Evolutionary conservation across 176 grass and related monocot genomes (phyloP), one percentile per base, ranked within the genome.

Genomic region (Pontederia crassipes): DNA sequence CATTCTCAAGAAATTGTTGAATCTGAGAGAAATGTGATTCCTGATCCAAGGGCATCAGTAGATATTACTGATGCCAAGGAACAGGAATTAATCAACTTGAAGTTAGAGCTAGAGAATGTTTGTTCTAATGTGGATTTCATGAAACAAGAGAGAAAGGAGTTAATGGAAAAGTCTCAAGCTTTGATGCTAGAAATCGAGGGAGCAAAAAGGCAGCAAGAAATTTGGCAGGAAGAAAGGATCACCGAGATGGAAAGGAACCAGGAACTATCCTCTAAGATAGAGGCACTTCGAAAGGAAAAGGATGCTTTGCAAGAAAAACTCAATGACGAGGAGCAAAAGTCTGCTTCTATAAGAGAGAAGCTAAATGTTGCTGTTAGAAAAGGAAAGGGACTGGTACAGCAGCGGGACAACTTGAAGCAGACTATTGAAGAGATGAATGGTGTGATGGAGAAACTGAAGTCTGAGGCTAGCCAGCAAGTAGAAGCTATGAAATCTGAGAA

Each of bases 311-410:
- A 84, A 72, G 83, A 78, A 46, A 82, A 83, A 56, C 66, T 97
- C 65, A 85, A 63, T 80, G 83, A 80, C 59, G 83, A 89, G 78
- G 81, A 85, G 72, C 75, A 89, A 59, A 89, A 82, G 68, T 82
- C 75, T 47, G 52, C 82, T 69, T 82, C 72, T 57, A 32, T 85
- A 66, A 85, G 87, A 70, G 92, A 97, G 64, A 97, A 97, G 84
- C 46, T 97, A 74, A 97, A 97, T 70, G 65, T 97, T 65, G 87
- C 87, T 67, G 92, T 91, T 55, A 86, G 84, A 58, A 97, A 97
- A 88, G 87, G 92, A 8, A 97, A 97, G 78, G 83, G 84, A 10
- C 76, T 97, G 65, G 84, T 97, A 48, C 87, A 91, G 62, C 87
- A 91, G 27, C 91, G 84, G 72, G 92, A 97, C 71, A 75, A 70